Conservation (phyloP, 106 monocot genomes). For the Ottelia alismoides region DNA sequence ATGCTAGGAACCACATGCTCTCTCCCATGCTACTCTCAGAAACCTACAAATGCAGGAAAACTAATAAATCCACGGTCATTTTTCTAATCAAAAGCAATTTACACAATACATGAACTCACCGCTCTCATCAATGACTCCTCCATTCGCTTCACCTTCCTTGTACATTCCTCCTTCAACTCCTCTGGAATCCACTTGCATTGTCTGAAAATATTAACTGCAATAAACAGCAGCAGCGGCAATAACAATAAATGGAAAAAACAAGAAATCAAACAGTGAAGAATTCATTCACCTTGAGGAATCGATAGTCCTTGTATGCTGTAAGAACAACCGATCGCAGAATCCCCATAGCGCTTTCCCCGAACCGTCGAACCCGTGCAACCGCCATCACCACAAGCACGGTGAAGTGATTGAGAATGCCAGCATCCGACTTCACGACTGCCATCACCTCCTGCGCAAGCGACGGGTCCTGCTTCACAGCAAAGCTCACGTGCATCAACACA, state of each 20-base stretch:
- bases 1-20: conserved; percentile 78
- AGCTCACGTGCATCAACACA: conserved; percentile 81
- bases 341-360: conserved; percentile 40
- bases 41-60: conserved; percentile 23
- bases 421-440: conserved; percentile 21
- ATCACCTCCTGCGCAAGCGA: conserved; percentile 59
- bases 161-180: conserved; percentile 45
- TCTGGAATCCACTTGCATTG: conserved; percentile 73
- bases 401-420: conserved; percentile 52
- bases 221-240: no score
- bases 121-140: conserved; percentile 63
- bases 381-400: conserved; percentile 55
- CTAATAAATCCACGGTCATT: background rate
- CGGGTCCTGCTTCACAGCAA: conserved; percentile 92
- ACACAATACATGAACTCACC: conserved; percentile 43
- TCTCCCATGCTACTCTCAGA: conserved; percentile 62
- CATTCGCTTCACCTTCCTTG: conserved; percentile 30
- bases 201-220: conserved; percentile 49
- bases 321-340: conserved; percentile 33
- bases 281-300: conserved; percentile 47
- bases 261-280: no score
- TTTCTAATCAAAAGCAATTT: background rate
- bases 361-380: conserved; percentile 57
- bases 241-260: no score
- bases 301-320: conserved; percentile 29